These are phyloP conservation scores for Lentinula sp. DNA, from an alignment of 768 basidiomycete genomes.

Conservation along the genomic window DNA sequence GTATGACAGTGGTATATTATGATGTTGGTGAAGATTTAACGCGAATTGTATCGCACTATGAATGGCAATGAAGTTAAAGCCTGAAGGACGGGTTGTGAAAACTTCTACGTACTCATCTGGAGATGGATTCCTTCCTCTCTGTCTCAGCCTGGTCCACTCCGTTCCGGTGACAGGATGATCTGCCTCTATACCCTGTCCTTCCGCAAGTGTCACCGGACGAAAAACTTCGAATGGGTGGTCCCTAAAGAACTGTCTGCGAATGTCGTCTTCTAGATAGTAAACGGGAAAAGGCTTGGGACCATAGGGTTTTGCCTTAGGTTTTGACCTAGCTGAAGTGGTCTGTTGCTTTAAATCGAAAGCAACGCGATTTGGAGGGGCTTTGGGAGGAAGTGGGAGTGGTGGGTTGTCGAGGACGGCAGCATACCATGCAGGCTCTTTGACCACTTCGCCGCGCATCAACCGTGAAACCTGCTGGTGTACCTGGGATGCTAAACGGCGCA, in stretches of 20 bases:
- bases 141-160: slow-evolving; percentile 74
- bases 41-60: slow-evolving; percentile 74
- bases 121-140: slow-evolving; percentile 76
- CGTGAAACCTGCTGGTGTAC: slow-evolving; percentile 86
- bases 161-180: slow-evolving; percentile 51
- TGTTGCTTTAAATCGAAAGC: slow-evolving; percentile 41
- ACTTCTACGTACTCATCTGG: slow-evolving; percentile 77
- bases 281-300: slow-evolving; percentile 52
- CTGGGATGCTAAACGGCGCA: slow-evolving; percentile 76
- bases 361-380: slow-evolving; percentile 55
- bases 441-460: slow-evolving; percentile 59
- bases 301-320: slow-evolving; percentile 28
- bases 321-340: slow-evolving; percentile 10
- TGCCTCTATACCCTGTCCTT: slow-evolving; percentile 52
- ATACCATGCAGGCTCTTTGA: slow-evolving; percentile 74
- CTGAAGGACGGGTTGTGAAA: slow-evolving; percentile 4
- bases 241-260: slow-evolving; percentile 86
- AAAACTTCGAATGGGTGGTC: slow-evolving; percentile 98
- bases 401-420: slow-evolving; percentile 81
- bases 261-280: slow-evolving; percentile 75
- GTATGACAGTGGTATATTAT: slow-evolving; percentile 57
- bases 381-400: slow-evolving; percentile 81
- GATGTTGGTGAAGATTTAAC: slow-evolving; percentile 67
- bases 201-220: slow-evolving; percentile 71
- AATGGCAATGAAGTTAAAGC: slow-evolving; percentile 7